phyloP scores from a whole-genome alignment of 148 eudicot genomes.

The Bassia scoparia region DNA sequence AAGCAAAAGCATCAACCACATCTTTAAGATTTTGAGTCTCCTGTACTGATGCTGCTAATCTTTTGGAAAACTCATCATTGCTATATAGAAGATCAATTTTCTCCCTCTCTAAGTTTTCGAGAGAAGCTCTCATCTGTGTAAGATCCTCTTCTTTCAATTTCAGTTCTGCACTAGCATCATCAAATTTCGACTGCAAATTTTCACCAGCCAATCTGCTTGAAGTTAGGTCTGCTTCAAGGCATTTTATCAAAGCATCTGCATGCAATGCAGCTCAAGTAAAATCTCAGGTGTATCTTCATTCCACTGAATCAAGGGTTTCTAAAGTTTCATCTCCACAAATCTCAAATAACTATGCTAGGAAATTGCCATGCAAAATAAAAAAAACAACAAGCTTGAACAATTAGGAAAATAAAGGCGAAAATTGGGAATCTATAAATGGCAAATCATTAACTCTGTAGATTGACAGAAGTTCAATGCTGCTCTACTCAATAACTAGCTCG shows the following conservation, averaged over 20 bases:
- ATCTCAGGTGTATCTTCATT: not conserved
- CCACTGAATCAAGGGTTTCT: not conserved
- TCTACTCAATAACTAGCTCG: not conserved
- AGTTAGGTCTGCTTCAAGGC: constrained; percentile 57
- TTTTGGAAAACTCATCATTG: constrained; percentile 42
- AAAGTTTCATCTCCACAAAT: not conserved
- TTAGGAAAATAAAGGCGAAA: not conserved
- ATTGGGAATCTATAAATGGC: too few species aligned
- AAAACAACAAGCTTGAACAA: not conserved
- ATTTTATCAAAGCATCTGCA: constrained; percentile 60
- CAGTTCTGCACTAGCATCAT: constrained; percentile 44
- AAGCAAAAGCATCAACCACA: constrained; percentile 44
- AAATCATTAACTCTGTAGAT: not conserved
- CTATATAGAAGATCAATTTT: constrained; percentile 50
- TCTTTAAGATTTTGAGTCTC: constrained; percentile 63
- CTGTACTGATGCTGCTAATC: constrained; percentile 50
- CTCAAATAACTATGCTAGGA: not conserved
- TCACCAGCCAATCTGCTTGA: constrained; percentile 41
- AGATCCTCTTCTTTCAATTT: constrained; percentile 59
- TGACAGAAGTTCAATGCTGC: not conserved
- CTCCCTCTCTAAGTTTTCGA: constrained; percentile 53
- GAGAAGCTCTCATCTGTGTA: constrained; percentile 39
- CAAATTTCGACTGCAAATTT: constrained; percentile 49
- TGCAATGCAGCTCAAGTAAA: constrained; percentile 19
- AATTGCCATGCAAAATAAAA: not conserved